phyloP scores from a whole-genome alignment of 108 stramenopile species.

The Aurantiochytrium sp. region DNA sequence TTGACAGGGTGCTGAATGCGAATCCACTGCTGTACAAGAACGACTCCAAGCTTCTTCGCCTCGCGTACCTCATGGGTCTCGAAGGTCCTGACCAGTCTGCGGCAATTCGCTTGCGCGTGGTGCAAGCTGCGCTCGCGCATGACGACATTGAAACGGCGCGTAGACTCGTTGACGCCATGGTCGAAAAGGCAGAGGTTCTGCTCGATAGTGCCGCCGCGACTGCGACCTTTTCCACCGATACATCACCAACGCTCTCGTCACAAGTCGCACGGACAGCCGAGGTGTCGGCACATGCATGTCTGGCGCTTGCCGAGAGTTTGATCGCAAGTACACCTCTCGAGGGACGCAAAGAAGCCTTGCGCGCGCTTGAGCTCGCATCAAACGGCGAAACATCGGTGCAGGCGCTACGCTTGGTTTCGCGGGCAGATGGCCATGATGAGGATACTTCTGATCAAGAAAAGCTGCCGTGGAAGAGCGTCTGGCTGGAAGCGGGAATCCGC shows the following conservation, averaged over 20 bases:
- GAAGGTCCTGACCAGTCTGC: not conserved
- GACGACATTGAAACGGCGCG: not conserved
- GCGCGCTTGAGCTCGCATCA: not conserved
- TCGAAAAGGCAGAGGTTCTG: not conserved
- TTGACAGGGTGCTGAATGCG: not conserved
- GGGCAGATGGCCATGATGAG: not conserved
- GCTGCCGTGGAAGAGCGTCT: not conserved
- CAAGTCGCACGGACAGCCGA: not conserved
- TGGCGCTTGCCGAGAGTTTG: not conserved
- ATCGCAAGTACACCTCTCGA: not conserved
- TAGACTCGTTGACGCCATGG: not conserved
- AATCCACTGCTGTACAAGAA: not conserved
- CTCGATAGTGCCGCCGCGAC: not conserved
- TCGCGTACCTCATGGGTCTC: not conserved
- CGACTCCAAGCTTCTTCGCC: not conserved
- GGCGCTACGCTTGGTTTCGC: not conserved
- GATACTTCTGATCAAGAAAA: not conserved
- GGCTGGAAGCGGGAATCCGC: not conserved
- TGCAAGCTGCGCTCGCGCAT: not conserved
- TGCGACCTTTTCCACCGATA: not conserved
- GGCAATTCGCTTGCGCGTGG: not conserved
- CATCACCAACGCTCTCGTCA: too few species aligned
- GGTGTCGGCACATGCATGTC: not conserved
- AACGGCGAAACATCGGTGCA: not conserved
- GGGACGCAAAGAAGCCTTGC: not conserved